These are phyloP conservation scores for Ophiostoma perfectum DNA, from an alignment of 2,329 filamentous ascomycete species.

Conservation along the genomic window DNA sequence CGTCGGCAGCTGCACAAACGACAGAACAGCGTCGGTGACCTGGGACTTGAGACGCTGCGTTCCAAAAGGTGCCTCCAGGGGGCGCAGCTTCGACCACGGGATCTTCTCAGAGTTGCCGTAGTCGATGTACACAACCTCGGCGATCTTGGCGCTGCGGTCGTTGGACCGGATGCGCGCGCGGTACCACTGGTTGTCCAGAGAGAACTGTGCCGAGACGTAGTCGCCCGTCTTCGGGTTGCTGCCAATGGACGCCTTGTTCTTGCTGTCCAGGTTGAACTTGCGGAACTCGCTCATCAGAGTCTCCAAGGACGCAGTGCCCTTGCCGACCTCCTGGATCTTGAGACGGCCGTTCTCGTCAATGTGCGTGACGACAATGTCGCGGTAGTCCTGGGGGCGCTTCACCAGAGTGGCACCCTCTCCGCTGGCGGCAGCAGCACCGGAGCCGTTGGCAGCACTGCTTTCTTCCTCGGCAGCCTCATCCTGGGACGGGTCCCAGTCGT, in stretches of 20 bases:
- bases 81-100: constrained; percentile 75
- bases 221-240: constrained; percentile 85
- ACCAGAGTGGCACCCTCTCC: constrained; percentile 47
- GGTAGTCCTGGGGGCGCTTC: constrained; percentile 75
- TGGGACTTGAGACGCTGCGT: constrained; percentile 78
- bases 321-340: constrained; percentile 86
- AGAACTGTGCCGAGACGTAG: constrained; percentile 85
- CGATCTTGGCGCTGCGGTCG: constrained; percentile 80
- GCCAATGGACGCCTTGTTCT: constrained; percentile 68
- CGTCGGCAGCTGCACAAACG: constrained; percentile 77
- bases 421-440: constrained; percentile 34
- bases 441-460: constrained; percentile 43
- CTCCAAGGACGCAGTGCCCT: constrained; percentile 77
- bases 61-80: constrained; percentile 74
- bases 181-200: constrained; percentile 88
- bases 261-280: constrained; percentile 78
- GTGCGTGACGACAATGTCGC: constrained; percentile 87
- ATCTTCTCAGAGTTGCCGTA: constrained; percentile 92
- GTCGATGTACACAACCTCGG: constrained; percentile 91
- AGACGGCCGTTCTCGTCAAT: constrained; percentile 75
- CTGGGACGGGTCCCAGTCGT: constrained; percentile 86
- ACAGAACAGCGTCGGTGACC: constrained; percentile 78
- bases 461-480: constrained; percentile 58
- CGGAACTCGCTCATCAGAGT: constrained; percentile 87
- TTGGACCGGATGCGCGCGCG: constrained; percentile 85